Evolutionary conservation across 1,284 basidiomycete species (phyloP).

Genomic region (Gomphus bonarii): DNA sequence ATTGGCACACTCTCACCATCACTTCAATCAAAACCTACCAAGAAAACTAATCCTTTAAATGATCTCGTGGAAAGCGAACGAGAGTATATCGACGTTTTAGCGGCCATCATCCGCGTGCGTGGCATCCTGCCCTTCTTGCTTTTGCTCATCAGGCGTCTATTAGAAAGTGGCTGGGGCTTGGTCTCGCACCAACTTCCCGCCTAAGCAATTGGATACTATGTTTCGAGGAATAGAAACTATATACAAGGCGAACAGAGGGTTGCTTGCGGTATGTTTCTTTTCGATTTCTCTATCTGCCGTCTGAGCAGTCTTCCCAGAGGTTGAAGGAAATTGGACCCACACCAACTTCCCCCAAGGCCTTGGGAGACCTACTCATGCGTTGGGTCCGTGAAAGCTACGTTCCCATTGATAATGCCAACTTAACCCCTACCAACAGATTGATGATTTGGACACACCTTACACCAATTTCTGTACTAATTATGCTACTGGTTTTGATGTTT

Average conservation of each 20-base stretch:
- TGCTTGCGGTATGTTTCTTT: slow-evolving; percentile 54
- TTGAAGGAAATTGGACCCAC: slow-evolving; percentile 90
- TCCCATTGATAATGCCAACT: neutral
- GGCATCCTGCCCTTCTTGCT: neutral
- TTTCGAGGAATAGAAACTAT: slow-evolving; percentile 89
- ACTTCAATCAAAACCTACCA: slow-evolving; percentile 18
- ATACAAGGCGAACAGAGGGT: slow-evolving; percentile 82
- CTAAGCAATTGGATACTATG: slow-evolving; percentile 85
- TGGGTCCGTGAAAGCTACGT: slow-evolving; percentile 57
- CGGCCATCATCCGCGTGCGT: slow-evolving; percentile 83
- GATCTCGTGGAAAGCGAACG: slow-evolving; percentile 95
- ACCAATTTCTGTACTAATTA: slow-evolving; percentile 71
- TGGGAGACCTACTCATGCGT: slow-evolving; percentile 94
- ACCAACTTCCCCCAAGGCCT: slow-evolving; percentile 88
- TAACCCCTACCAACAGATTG: slow-evolving; percentile 47
- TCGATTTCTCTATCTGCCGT: neutral
- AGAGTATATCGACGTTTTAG: slow-evolving; percentile 84
- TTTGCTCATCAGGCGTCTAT: neutral
- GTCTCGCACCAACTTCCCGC: slow-evolving; percentile 92
- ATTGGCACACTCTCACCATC: neutral
- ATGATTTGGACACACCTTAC: slow-evolving; percentile 84
- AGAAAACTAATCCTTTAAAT: slow-evolving; percentile 72
- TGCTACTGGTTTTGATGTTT: slow-evolving; percentile 58
- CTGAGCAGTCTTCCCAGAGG: slow-evolving; percentile 41
- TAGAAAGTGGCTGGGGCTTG: slow-evolving; percentile 96